Evolutionary conservation across 148 eudicot species (phyloP).

Genomic region (Pharnaceum exiguum): DNA sequence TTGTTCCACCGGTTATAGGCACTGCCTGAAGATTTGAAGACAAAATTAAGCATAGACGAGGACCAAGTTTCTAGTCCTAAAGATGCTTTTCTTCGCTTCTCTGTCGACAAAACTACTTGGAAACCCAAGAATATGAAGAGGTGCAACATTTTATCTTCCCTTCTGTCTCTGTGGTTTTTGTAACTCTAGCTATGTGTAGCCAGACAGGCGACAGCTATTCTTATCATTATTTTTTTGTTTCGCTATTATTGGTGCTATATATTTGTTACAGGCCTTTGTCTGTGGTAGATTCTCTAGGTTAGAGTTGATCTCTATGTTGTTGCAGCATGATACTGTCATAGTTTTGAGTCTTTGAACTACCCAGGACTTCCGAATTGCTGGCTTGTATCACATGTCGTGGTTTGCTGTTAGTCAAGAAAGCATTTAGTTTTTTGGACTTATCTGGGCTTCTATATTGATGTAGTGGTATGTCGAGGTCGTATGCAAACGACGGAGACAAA

Average conservation of each 20-base stretch:
- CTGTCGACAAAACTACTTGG: constrained; percentile 53
- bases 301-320: too few relatives aligned
- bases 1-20: constrained; percentile 36
- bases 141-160: constrained; percentile 19
- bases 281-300: too few relatives aligned
- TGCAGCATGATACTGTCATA: too few relatives aligned
- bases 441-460: constrained; percentile 4
- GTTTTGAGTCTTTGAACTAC: too few relatives aligned
- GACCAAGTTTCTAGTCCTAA: constrained; percentile 71
- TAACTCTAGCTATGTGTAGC: not conserved
- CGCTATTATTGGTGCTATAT: too few relatives aligned
- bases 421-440: not conserved
- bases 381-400: not conserved
- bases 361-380: too few relatives aligned
- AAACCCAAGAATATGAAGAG: constrained; percentile 57
- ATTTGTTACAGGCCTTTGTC: too few relatives aligned
- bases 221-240: not conserved
- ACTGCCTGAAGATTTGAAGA: constrained; percentile 84
- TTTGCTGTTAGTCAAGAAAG: not conserved
- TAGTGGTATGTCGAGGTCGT: constrained; percentile 76
- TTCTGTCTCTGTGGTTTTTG: not conserved
- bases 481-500: constrained; percentile 56
- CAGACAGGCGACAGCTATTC: not conserved
- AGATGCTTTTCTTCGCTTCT: constrained; percentile 68
- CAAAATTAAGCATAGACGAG: constrained; percentile 89